Conservation (phyloP, 331 rosid genomes). For the Quercus tomentella region DNA sequence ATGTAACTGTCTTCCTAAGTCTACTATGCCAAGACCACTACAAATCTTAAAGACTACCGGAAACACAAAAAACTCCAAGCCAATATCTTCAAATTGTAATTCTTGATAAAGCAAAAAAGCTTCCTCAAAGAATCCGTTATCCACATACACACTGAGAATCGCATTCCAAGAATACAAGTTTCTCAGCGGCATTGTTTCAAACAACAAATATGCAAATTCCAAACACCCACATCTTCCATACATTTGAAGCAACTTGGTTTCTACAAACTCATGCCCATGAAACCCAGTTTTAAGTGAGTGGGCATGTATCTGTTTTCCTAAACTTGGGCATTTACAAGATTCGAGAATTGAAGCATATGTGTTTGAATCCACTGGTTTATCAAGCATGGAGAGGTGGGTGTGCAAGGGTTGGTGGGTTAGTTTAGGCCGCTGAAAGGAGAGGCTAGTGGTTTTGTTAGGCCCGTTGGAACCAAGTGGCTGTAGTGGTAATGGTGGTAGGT, state of each 20-base stretch:
- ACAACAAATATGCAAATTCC: slow-evolving; percentile 24
- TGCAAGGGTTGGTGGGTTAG: neutral
- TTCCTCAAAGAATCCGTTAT: slow-evolving; percentile 31
- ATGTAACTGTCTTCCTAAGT: slow-evolving; percentile 41
- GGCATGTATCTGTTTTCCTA: slow-evolving; percentile 47
- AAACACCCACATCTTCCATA: slow-evolving; percentile 28
- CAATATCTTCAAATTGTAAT: slow-evolving; percentile 14
- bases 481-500: neutral
- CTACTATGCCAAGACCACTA: slow-evolving; percentile 27
- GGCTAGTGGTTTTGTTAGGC: neutral
- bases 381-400: slow-evolving; percentile 7
- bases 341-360: slow-evolving; percentile 37
- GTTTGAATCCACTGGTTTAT: slow-evolving; percentile 28
- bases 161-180: slow-evolving; percentile 49
- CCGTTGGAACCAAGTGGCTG: neutral
- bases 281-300: slow-evolving; percentile 38
- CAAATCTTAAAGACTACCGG: slow-evolving; percentile 42
- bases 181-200: slow-evolving; percentile 41
- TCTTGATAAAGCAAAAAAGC: slow-evolving; percentile 21
- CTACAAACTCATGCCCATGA: slow-evolving; percentile 27
- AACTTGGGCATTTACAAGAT: slow-evolving; percentile 29
- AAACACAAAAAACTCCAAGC: slow-evolving; percentile 39
- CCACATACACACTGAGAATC: slow-evolving; percentile 29
- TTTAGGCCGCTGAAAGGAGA: slow-evolving; percentile 16
- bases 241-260: slow-evolving; percentile 52